Evolutionary conservation across 352 stramenopile species (phyloP).

Genomic region (Nothophytophthora sp.): DNA sequence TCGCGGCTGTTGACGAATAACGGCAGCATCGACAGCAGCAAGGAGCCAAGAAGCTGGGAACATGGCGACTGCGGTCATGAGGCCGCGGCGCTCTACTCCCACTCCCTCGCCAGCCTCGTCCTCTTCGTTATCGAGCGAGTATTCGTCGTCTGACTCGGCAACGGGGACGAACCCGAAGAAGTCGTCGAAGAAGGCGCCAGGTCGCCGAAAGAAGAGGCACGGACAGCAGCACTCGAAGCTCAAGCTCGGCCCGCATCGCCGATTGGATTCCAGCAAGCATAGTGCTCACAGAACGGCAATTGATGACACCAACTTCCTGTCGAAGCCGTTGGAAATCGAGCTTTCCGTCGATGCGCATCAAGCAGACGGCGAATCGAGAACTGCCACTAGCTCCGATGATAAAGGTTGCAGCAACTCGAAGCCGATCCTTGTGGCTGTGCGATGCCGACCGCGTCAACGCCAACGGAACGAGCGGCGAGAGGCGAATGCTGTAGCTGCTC

Average conservation of each 20-base stretch:
- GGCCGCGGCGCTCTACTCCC: constrained; percentile 2
- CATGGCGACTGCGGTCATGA: constrained; percentile 4
- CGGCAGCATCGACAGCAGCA: not conserved
- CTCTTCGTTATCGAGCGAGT: constrained; percentile 19
- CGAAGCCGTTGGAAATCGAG: too few relatives aligned
- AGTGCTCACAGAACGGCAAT: too few relatives aligned
- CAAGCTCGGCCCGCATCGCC: too few relatives aligned
- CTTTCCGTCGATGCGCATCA: not conserved
- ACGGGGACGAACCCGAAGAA: not conserved
- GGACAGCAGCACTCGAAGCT: too few relatives aligned
- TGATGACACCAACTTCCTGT: too few relatives aligned
- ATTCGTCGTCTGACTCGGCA: constrained; percentile 1
- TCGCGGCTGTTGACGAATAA: too few relatives aligned
- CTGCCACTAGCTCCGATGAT: not conserved
- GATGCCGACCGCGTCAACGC: constrained; percentile 43
- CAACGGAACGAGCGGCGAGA: constrained; percentile 5
- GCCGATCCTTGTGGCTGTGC: constrained; percentile 58
- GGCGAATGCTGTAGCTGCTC: constrained; percentile 1
- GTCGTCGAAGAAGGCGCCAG: too few relatives aligned
- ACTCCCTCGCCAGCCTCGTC: constrained; percentile 9
- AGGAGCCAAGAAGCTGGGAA: too few relatives aligned
- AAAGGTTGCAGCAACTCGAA: constrained; percentile 4
- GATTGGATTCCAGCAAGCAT: too few relatives aligned
- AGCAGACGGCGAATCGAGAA: not conserved
- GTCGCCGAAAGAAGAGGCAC: constrained; percentile 1